Conservation (phyloP, 257 asterid species). For the Solanum tarijense region DNA sequence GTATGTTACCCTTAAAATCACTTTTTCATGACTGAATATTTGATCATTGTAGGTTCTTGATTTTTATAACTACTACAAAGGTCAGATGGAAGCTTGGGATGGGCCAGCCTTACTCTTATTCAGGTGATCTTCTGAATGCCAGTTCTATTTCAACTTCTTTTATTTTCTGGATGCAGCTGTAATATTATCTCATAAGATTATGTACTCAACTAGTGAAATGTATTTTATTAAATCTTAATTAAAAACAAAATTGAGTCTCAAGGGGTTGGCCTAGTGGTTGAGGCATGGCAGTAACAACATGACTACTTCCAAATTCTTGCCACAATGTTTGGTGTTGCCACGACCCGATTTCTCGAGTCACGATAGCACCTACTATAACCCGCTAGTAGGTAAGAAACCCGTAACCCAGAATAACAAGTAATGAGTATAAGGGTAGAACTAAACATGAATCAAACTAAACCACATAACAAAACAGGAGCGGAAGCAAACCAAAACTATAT, state of each 20-base stretch:
- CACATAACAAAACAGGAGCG: not conserved
- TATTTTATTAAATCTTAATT: not conserved
- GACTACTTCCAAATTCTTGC: not conserved
- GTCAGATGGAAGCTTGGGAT: constrained; percentile 99
- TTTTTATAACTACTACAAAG: constrained; percentile 96
- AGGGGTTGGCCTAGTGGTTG: not conserved
- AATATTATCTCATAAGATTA: not conserved
- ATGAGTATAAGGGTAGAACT: not conserved
- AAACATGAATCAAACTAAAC: not conserved
- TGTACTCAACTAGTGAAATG: not conserved
- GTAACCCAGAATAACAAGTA: not conserved
- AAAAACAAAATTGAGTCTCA: not conserved
- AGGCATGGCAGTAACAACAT: not conserved
- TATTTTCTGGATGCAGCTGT: not conserved
- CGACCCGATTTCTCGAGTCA: not conserved
- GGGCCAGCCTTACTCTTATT: constrained; percentile 98
- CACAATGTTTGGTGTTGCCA: not conserved
- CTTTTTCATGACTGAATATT: constrained; percentile 11
- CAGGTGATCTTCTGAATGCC: constrained; percentile 52
- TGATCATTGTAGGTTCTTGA: constrained; percentile 54
- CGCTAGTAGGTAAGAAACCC: not conserved
- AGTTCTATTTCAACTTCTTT: constrained; percentile 4
- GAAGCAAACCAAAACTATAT: not conserved
- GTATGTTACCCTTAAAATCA: not conserved
- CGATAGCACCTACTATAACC: not conserved